Conservation (phyloP, 768 basidiomycete genomes). For the Rhizopogon vinicolor region DNA sequence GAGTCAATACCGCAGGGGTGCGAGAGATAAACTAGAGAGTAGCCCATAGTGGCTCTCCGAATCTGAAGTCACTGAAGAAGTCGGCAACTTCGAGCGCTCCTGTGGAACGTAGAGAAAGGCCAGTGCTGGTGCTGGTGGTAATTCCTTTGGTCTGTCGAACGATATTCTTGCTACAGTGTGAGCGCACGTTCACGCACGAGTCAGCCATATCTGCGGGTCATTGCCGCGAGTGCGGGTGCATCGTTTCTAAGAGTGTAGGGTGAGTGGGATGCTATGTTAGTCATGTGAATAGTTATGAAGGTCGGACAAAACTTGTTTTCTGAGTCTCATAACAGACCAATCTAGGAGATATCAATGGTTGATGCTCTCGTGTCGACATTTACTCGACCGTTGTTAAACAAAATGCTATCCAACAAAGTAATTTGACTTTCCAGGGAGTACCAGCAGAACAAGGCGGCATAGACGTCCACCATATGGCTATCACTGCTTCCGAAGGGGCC, state of each 20-base stretch:
- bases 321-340: background rate
- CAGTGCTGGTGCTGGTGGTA: background rate
- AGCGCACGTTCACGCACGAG: background rate
- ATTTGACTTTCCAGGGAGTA: slow-evolving; percentile 12
- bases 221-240: too few relatives aligned
- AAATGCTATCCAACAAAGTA: slow-evolving; percentile 6
- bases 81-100: background rate
- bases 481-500: background rate
- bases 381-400: slow-evolving; percentile 3
- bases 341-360: background rate
- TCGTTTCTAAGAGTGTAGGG: background rate
- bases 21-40: too few relatives aligned
- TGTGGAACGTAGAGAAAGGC: background rate
- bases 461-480: slow-evolving; percentile 2
- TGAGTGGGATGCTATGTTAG: background rate
- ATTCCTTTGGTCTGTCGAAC: background rate
- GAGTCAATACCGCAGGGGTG: too few relatives aligned
- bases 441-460: slow-evolving; percentile 7
- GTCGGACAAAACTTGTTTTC: background rate
- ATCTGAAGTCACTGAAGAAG: too few relatives aligned
- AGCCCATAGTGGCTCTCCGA: too few relatives aligned
- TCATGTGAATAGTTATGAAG: background rate
- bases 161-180: background rate
- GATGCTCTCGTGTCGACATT: background rate
- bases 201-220: background rate